Base-by-base conservation (phyloP, 495 filamentous ascomycete genomes). In the Penicillium pancosmium region DNA sequence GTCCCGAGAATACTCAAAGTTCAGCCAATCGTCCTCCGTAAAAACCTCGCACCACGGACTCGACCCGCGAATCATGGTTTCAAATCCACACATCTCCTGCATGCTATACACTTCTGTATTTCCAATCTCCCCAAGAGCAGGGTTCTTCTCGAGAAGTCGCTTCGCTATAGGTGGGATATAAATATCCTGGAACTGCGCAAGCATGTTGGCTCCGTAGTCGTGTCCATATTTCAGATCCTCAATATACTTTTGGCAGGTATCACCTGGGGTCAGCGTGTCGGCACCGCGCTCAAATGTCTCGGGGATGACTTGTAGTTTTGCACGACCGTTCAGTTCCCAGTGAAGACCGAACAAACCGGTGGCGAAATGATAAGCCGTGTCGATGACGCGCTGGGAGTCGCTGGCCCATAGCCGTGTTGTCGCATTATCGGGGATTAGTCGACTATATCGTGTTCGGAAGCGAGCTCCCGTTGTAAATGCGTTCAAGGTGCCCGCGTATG, bases 21-120 rank as follows among this genome's bases (percentile, higher is more conserved):
- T 66, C 15, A 75, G 56, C 82, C 83, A 86, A 46, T 87, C 84
- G 7, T 78, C 63, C 44, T 75, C 72, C 1, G 77, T 83, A 67
- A 87, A 87, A 5, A 84, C 73, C 50, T 78, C 71, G 55, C 83
- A 87, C 83, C 84, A 87, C 12, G 69, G 77, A 63, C 80, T 84
- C 18, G 68, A 72, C 23, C 84, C 84, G 53, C 82, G 72, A 1
- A 78, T 79, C 8, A 77, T 75, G 1, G 72, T 82, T 65, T 87
- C 84, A 54, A 85, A 87, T 13, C 83, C 84, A 59, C 84, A 86
- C 72, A 85, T 79, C 56, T 85, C 82, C 59, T 86, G 84, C 84
- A 87, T 86, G 55, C 75, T 77, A 63, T 79, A 86, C 31, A 87
- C 62, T 53, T 86, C 83, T 9, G 63, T 56, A 47, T 81, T 73